These are phyloP conservation scores for Penstemon eatonii DNA, from an alignment of 257 asterid genomes.

Conservation along the genomic window DNA sequence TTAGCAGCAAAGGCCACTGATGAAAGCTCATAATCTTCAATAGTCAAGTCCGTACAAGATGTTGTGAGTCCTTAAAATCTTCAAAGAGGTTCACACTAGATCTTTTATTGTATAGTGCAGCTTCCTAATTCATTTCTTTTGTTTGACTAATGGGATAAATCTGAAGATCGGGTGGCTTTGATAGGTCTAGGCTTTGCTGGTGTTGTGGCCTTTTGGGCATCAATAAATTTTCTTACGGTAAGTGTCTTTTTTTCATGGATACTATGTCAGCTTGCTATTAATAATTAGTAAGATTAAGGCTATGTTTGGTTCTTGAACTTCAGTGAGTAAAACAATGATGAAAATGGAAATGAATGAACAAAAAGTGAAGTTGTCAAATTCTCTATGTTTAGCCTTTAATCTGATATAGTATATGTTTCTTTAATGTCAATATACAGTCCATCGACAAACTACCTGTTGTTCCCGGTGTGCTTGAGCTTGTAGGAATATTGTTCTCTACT, in stretches of 20 bases:
- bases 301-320: too few species aligned
- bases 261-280: not conserved
- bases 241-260: slow-evolving; percentile 14
- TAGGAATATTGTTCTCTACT: slow-evolving; percentile 73
- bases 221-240: slow-evolving; percentile 67
- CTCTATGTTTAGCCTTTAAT: too few species aligned
- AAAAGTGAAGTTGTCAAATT: too few species aligned
- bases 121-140: not conserved
- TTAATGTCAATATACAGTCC: slow-evolving; percentile 46
- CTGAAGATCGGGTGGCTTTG: slow-evolving; percentile 86
- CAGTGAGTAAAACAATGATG: not conserved
- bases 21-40: slow-evolving; percentile 64
- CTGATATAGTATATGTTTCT: too few species aligned
- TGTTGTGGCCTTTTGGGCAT: slow-evolving; percentile 77
- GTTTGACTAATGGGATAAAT: slow-evolving; percentile 73
- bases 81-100: slow-evolving; percentile 7
- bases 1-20: slow-evolving; percentile 63
- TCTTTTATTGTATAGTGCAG: not conserved
- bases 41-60: slow-evolving; percentile 59
- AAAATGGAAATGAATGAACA: too few species aligned
- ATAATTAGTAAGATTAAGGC: too few species aligned
- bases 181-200: slow-evolving; percentile 90
- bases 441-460: slow-evolving; percentile 72
- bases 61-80: slow-evolving; percentile 61
- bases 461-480: slow-evolving; percentile 72